phyloP scores from a whole-genome alignment of 306 rosid species.

The Castanopsis chinensis region DNA sequence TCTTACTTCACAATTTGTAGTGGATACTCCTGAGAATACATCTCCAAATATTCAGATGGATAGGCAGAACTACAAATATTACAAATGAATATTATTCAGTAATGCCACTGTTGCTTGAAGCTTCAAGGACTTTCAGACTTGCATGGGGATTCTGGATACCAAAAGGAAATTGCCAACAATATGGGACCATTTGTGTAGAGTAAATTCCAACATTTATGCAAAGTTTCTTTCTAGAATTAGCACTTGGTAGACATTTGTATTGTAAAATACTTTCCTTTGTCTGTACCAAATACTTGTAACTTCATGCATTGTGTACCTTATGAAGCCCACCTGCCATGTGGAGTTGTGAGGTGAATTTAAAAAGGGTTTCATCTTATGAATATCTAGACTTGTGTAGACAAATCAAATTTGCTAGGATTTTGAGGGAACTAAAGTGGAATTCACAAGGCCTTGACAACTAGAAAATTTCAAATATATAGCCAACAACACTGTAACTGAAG shows the following conservation, averaged over 20 bases:
- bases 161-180: slow-evolving; percentile 1
- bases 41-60: slow-evolving; percentile 78
- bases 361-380: neutral
- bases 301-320: neutral
- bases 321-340: neutral
- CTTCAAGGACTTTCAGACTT: neutral
- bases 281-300: neutral
- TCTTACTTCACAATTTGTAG: slow-evolving; percentile 40
- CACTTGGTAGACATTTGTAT: neutral
- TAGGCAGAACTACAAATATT: slow-evolving; percentile 14
- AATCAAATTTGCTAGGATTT: neutral
- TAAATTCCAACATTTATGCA: slow-evolving; percentile 9
- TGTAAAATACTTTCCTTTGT: neutral
- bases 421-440: neutral
- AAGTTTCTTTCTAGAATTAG: slow-evolving; percentile 15
- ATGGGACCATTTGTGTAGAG: neutral
- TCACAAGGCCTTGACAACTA: too few relatives aligned
- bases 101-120: slow-evolving; percentile 7
- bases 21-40: slow-evolving; percentile 56
- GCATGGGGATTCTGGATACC: neutral
- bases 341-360: neutral
- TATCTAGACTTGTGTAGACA: slow-evolving; percentile 3
- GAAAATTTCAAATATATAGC: too few relatives aligned
- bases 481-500: too few relatives aligned
- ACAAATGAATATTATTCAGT: slow-evolving; percentile 1